These are phyloP conservation scores for Zygosaccharomyces bisporus DNA, from an alignment of 805 yeast genomes.

Conservation along the genomic window DNA sequence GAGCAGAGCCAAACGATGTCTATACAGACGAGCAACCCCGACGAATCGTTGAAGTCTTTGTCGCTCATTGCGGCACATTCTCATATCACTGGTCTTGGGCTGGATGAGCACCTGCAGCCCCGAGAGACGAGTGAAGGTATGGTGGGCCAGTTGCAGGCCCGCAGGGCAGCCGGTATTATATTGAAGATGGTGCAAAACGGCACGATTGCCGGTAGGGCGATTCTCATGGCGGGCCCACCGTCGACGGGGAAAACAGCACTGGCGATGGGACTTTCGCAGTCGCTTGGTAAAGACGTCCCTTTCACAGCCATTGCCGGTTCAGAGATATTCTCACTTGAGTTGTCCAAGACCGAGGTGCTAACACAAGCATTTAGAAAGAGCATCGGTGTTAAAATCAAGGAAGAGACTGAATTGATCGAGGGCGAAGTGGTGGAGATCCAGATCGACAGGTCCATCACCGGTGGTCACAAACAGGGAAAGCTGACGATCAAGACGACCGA, in stretches of 20 bases:
- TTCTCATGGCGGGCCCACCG: constrained; percentile 95
- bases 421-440: constrained; percentile 98
- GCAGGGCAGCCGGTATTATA: constrained; percentile 94
- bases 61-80: constrained; percentile 96
- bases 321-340: constrained; percentile 86
- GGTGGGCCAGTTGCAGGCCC: constrained; percentile 95
- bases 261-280: constrained; percentile 87
- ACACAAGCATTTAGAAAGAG: constrained; percentile 96
- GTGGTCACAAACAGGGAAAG: constrained; percentile 98
- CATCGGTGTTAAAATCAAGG: constrained; percentile 92
- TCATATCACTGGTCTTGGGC: constrained; percentile 94
- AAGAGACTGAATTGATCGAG: constrained; percentile 95
- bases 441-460: constrained; percentile 88
- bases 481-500: constrained; percentile 95
- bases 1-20: constrained; percentile 29
- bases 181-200: constrained; percentile 92
- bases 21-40: constrained; percentile 39
- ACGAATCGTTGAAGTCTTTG: constrained; percentile 51
- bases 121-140: constrained; percentile 82
- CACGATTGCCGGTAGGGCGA: constrained; percentile 94
- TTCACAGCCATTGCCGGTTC: constrained; percentile 94
- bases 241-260: constrained; percentile 98
- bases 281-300: constrained; percentile 69
- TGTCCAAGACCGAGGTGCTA: constrained; percentile 92
- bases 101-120: constrained; percentile 86